These are phyloP conservation scores for Rhypophila decipiens DNA, from an alignment of 495 filamentous ascomycete genomes.

Conservation along the genomic window DNA sequence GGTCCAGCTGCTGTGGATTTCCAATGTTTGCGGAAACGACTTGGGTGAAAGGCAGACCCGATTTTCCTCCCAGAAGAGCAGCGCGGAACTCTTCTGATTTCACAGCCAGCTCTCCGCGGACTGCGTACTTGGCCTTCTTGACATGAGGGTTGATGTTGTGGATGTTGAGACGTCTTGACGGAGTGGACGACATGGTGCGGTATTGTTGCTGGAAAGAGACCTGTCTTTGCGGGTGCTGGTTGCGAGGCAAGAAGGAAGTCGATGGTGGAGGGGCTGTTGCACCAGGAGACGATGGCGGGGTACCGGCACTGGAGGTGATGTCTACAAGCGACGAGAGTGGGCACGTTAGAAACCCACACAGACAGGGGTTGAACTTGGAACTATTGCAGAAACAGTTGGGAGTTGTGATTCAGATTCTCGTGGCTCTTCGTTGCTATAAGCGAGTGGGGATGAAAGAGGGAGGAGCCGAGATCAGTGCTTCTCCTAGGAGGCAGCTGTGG, in stretches of 20 bases:
- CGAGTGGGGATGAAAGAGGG: too few relatives aligned
- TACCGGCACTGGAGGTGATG: conserved; percentile 10
- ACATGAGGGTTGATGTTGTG: conserved; percentile 91
- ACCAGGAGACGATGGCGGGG: conserved; percentile 16
- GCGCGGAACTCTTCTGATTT: conserved; percentile 85
- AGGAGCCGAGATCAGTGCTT: too few relatives aligned
- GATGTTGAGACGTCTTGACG: conserved; percentile 57
- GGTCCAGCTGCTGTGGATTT: conserved; percentile 96
- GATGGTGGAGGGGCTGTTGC: conserved; percentile 8
- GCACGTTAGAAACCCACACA: not conserved
- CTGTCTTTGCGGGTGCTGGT: too few relatives aligned
- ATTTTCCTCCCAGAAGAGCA: conserved; percentile 43
- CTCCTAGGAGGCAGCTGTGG: too few relatives aligned
- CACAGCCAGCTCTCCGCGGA: conserved; percentile 89
- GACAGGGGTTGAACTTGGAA: too few relatives aligned
- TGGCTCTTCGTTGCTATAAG: too few relatives aligned
- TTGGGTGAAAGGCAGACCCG: conserved; percentile 75
- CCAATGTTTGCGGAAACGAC: conserved; percentile 98
- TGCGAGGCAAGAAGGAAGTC: not conserved
- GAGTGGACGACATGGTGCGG: conserved; percentile 27
- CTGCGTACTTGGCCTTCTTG: conserved; percentile 83
- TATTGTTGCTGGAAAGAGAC: conserved; percentile 17
- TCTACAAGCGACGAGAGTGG: conserved; percentile 1
- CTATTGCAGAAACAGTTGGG: too few relatives aligned
- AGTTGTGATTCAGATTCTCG: too few relatives aligned